Conservation (phyloP, 2,329 filamentous ascomycete species). For the Alternaria alternata region DNA sequence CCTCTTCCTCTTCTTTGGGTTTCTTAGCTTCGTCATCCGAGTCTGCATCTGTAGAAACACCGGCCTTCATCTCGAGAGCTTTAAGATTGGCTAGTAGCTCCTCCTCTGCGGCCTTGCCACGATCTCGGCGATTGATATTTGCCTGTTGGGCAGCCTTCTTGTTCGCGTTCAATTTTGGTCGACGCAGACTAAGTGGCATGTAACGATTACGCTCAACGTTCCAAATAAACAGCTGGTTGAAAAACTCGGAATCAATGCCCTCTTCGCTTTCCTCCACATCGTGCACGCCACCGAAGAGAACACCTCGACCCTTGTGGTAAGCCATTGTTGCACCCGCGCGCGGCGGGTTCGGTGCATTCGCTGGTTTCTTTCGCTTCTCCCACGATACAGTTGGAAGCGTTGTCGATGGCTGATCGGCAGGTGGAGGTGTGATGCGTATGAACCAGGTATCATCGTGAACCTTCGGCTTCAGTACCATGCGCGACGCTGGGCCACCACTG, state of each 20-base stretch:
- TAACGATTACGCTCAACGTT: conserved; percentile 95
- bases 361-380: conserved; percentile 92
- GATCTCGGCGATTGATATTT: conserved; percentile 61
- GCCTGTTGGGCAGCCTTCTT: conserved; percentile 58
- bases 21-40: conserved; percentile 36
- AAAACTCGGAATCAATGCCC: conserved; percentile 96
- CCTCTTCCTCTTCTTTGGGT: conserved; percentile 50
- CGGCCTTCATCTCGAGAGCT: conserved; percentile 78
- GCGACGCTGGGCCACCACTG: conserved; percentile 67
- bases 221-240: conserved; percentile 90
- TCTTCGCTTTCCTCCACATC: conserved; percentile 92
- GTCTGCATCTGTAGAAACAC: conserved; percentile 59
- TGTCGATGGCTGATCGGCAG: conserved; percentile 70
- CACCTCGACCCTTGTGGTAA: conserved; percentile 90
- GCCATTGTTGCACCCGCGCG: conserved; percentile 93
- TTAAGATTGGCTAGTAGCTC: conserved; percentile 88
- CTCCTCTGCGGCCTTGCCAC: conserved; percentile 89
- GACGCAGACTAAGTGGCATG: conserved; percentile 81
- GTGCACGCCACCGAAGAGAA: conserved; percentile 93
- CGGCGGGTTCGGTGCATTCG: conserved; percentile 83
- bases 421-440: conserved; percentile 78
- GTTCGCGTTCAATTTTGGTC: conserved; percentile 73
- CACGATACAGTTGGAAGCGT: conserved; percentile 79
- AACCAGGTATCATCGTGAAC: conserved; percentile 97
- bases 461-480: conserved; percentile 82